Evolutionary conservation across 192 early-diverging fungal genomes (phyloP), one percentile per base, ranked within the genome.

Genomic region (Linnemannia elongata): DNA sequence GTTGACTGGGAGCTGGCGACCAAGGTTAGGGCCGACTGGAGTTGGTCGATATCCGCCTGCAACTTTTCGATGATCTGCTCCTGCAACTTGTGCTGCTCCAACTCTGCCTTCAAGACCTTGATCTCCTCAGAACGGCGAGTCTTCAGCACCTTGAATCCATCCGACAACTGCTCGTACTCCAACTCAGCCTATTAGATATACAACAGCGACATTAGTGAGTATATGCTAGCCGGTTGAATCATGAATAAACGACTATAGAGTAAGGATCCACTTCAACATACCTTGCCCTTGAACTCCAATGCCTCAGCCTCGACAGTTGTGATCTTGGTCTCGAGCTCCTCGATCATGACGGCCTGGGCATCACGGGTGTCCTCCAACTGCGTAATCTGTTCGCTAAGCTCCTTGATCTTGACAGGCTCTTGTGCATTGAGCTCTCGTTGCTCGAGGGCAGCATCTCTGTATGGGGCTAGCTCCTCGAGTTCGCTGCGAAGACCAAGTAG

Each of bases 261-360:
- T 39, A 39, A 39, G 6, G 6, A 5, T 39, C 38, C 38, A 39
- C 6, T 3, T 3, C 6, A 39, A 39, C 38, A 39, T 3, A 87
- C 85, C 79, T 87, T 87, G 75, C 85, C 80, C 85, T 87, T 87
- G 80, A 87, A 87, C n/a, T 77, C 85, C 24, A 87, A 54, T 35
- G 85, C 85, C 36, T 87, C 80, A 17, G 85, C 85, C 39, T 87
- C 85, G 24, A 87, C 85, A 8, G 85, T 87, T 1, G 79, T 78
- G 54, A 87, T 87, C 68, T 87, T 87, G 44, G 85, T 75, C 30
- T 87, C 85, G 2, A 87, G 80, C 39, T 87, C 78, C 44, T 87
- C 79, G 38, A 87, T 87, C 75, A 87, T 63, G 35, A 76, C 79
- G 3, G 85, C 79, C 30, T 87, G 85, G 24, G 78, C 70, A 63